phyloP scores from a whole-genome alignment of 306 rosid species.

The cucumber (Cucumis sativus) region DNA sequence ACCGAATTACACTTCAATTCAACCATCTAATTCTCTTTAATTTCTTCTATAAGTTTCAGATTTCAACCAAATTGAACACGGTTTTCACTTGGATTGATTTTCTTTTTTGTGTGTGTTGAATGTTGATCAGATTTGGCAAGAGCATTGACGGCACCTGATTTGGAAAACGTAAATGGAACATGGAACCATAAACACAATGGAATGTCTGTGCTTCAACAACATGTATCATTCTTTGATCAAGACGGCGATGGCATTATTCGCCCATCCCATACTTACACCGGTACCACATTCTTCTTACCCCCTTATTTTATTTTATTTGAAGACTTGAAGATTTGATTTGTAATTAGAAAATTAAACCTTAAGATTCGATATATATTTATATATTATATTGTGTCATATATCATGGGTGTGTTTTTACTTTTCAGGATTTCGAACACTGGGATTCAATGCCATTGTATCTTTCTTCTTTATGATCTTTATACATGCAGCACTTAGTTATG shows the following conservation, averaged over 20 bases:
- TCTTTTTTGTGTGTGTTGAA: no score
- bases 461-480: slow-evolving; percentile 24
- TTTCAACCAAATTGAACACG: neutral
- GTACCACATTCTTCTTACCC: slow-evolving; percentile 1
- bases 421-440: slow-evolving; percentile 39
- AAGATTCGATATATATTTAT: no score
- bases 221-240: slow-evolving; percentile 55
- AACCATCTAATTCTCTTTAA: no score
- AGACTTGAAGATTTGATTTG: no score
- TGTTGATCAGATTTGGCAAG: slow-evolving; percentile 41
- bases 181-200: slow-evolving; percentile 41
- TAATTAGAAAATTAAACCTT: no score
- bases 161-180: slow-evolving; percentile 57
- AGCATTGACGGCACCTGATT: slow-evolving; percentile 48
- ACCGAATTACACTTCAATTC: no score
- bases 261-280: slow-evolving; percentile 58
- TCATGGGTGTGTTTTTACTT: neutral
- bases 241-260: slow-evolving; percentile 59
- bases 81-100: neutral
- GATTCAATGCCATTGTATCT: slow-evolving; percentile 45
- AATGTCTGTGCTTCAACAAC: slow-evolving; percentile 78
- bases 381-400: neutral
- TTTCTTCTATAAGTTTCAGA: no score
- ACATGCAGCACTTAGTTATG: slow-evolving; percentile 41
- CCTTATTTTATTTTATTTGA: no score